These are phyloP conservation scores for Xylaria venustula DNA, from an alignment of 495 filamentous ascomycete genomes.

Conservation along the genomic window DNA sequence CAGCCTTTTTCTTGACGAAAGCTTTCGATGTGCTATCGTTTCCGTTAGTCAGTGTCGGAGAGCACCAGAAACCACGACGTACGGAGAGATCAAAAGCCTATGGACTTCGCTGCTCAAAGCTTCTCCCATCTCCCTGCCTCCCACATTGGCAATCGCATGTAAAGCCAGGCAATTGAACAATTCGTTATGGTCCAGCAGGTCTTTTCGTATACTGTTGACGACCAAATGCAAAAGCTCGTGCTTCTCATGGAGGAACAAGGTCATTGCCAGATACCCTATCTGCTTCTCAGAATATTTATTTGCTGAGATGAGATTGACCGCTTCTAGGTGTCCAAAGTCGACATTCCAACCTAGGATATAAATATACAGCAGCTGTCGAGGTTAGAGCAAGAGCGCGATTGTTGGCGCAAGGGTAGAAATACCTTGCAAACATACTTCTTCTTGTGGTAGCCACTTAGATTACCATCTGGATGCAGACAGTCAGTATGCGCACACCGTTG, in stretches of 20 bases:
- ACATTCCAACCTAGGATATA: conserved; percentile 99
- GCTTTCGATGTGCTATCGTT: conserved; percentile 79
- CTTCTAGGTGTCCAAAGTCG: conserved; percentile 97
- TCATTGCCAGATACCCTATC: conserved; percentile 97
- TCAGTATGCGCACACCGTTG: conserved; percentile 22
- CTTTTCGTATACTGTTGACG: conserved; percentile 98
- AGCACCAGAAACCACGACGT: conserved; percentile 35
- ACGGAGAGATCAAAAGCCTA: conserved; percentile 93
- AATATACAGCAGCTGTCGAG: conserved; percentile 80
- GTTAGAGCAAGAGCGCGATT: conserved; percentile 24
- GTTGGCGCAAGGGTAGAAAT: conserved; percentile 10
- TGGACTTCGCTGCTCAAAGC: conserved; percentile 92
- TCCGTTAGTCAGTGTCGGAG: background rate
- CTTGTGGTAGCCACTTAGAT: conserved; percentile 92
- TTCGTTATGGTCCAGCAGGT: conserved; percentile 91
- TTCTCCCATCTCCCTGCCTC: conserved; percentile 94
- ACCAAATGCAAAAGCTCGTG: conserved; percentile 95
- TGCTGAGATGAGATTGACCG: conserved; percentile 94
- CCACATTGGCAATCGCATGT: conserved; percentile 98
- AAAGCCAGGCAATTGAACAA: conserved; percentile 96
- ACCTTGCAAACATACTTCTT: conserved; percentile 99
- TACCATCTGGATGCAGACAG: conserved; percentile 61
- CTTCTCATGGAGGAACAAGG: conserved; percentile 93
- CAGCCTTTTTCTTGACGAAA: conserved; percentile 99
- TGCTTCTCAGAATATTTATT: conserved; percentile 99